A percentile compares a stretch with the other conserved stretches of the same genome.
Evolutionary conservation across 2,329 filamentous ascomycete genomes (phyloP).

Genomic region (Dactylellina drechsleri): DNA sequence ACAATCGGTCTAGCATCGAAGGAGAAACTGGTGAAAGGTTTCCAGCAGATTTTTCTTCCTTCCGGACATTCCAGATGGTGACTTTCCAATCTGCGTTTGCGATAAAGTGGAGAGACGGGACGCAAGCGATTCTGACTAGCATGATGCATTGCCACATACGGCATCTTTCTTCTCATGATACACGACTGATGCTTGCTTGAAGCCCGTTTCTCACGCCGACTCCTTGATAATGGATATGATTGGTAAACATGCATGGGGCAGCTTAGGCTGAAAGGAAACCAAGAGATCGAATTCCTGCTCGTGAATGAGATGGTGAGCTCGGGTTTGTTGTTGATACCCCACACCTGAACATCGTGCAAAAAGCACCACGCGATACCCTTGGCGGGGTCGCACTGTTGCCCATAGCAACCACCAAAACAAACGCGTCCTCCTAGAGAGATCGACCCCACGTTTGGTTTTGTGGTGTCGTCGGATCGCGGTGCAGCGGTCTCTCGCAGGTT

Average conservation of each 20-base stretch:
- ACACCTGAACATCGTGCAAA: constrained; percentile 15
- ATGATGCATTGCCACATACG: neutral
- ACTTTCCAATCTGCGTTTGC: constrained; percentile 47
- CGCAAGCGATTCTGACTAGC: constrained; percentile 28
- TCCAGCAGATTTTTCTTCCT: constrained; percentile 15
- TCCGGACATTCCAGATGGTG: constrained; percentile 48
- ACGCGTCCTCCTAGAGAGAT: constrained; percentile 48
- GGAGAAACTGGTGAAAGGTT: constrained; percentile 32
- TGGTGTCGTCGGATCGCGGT: too few species aligned
- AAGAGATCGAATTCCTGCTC: neutral
- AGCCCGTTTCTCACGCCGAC: constrained; percentile 26
- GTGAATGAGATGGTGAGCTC: constrained; percentile 17
- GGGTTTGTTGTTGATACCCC: constrained; percentile 47
- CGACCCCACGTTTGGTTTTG: neutral
- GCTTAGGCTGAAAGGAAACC: constrained; percentile 35
- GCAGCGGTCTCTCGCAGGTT: constrained; percentile 24
- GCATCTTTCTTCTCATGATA: constrained; percentile 30
- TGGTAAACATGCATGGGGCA: neutral
- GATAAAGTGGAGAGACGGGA: constrained; percentile 42
- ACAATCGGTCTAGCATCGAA: constrained; percentile 30
- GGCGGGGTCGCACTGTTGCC: constrained; percentile 39
- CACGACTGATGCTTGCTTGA: constrained; percentile 32
- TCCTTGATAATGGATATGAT: constrained; percentile 30
- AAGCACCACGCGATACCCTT: constrained; percentile 11
- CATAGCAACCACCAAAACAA: constrained; percentile 49